Evolutionary conservation across 2,329 filamentous ascomycete species (phyloP), one percentile per base, ranked within the genome.

Genomic region (Phaeosphaeria sp.): DNA sequence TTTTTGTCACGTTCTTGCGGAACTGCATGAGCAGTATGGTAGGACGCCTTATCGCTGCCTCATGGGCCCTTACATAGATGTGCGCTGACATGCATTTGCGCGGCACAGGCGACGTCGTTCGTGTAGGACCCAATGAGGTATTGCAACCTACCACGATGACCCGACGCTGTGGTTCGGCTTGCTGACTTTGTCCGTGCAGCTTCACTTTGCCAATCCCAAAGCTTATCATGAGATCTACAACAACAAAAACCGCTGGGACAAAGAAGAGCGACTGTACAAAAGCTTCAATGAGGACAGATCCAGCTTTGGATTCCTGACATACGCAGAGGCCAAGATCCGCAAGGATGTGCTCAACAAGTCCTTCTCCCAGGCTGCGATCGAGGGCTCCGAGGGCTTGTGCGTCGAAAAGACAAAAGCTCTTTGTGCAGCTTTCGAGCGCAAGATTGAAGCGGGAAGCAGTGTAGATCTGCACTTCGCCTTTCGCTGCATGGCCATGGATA

Each of bases 151-250:
- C 36, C 13, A 13, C 18, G 13, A 13, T 20, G 21, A 46, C 18
- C 18, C 11, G 21, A 20, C 15, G 2, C 13, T 46, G 4, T 21
- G 18, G 42, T 13, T 13, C 18, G 13, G 21, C 21, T 7, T 27
- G 22, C 42, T 46, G 21, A 46, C 18, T 2, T 21, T 33, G n/a
- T 7, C 22, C 41, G 74, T 50, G 22, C 54, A 80, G 77, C 74
- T 81, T 30, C 78, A 81, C 58, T 81, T 81, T 66, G 73, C 73
- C 10, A 70, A 75, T 18, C 79, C 80, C 1, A 50, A 73, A 9
- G 78, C 76, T 22, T 82, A 81, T 61, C 68, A 78, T 58, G 78
- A 78, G 39, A 81, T 82, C 39, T 81, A 81, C 65, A 78, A 76
- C 60, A 69, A 70, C 50, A 72, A 68, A 42, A 77, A 77, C 46